Percentiles rank a stretch among this genome's conserved stretches.
Evolutionary conservation across 352 stramenopile species (phyloP).

Genomic region (Phytophthora boehmeriae): DNA sequence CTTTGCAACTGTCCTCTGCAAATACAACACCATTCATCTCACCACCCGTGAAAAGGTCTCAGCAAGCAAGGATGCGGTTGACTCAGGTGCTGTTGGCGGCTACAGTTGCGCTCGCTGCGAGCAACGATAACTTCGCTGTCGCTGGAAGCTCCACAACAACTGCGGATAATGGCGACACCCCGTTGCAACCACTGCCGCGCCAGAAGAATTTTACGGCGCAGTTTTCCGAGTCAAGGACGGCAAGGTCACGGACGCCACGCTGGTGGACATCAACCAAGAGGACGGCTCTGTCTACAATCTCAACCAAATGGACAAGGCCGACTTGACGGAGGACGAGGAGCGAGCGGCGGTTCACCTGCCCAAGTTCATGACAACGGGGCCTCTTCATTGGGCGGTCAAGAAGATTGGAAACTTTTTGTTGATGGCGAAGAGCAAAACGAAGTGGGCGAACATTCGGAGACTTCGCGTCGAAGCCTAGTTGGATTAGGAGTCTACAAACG

Average conservation of each 20-base stretch:
- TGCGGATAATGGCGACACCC: too few relatives aligned
- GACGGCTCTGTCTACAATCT: background rate
- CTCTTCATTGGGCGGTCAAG: background rate
- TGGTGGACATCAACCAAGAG: background rate
- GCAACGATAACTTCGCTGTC: background rate
- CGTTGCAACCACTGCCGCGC: background rate
- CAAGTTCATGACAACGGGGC: background rate
- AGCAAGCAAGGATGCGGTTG: background rate
- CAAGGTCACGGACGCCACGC: background rate
- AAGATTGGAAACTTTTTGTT: background rate
- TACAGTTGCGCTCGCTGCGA: background rate
- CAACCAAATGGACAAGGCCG: background rate
- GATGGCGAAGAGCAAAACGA: background rate
- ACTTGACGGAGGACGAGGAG: background rate
- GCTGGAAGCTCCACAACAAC: background rate
- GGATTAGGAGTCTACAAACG: background rate
- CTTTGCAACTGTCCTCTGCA: too few relatives aligned
- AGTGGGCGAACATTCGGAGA: background rate
- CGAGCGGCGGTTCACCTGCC: background rate
- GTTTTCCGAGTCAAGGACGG: constrained; percentile 2
- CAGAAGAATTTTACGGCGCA: background rate
- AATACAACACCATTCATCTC: too few relatives aligned
- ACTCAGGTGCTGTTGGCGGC: background rate
- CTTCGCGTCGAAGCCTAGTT: background rate
- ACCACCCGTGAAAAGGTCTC: too few relatives aligned